A percentile compares a stretch with the other conserved stretches of the same genome.
Conservation (phyloP, 2,329 filamentous ascomycete genomes). For the Pseudofabraea citricarpa region DNA sequence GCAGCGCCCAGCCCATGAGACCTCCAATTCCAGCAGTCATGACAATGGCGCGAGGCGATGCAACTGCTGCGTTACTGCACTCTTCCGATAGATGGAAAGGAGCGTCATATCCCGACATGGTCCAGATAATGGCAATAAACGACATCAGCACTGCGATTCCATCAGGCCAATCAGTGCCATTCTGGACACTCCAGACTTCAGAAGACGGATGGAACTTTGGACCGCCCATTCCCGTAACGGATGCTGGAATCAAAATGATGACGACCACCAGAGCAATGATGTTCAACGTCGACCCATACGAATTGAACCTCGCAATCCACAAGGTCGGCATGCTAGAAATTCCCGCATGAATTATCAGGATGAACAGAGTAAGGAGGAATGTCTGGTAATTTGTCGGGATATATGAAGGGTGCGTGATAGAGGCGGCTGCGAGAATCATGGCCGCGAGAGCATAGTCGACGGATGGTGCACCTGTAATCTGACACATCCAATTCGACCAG, state of each 20-base stretch:
- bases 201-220: conserved; percentile 53
- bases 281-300: conserved; percentile 65
- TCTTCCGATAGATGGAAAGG: conserved; percentile 73
- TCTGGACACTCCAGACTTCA: conserved; percentile 64
- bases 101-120: conserved; percentile 62
- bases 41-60: conserved; percentile 67
- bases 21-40: conserved; percentile 64
- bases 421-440: conserved; percentile 67
- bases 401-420: conserved; percentile 64
- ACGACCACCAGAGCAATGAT: conserved; percentile 61
- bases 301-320: conserved; percentile 68
- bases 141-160: conserved; percentile 67
- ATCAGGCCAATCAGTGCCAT: conserved; percentile 61
- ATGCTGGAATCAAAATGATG: conserved; percentile 63
- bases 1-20: conserved; percentile 67
- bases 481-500: conserved; percentile 67
- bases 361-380: conserved; percentile 60
- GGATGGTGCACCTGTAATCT: conserved; percentile 61
- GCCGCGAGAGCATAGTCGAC: conserved; percentile 62
- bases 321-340: conserved; percentile 68
- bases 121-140: conserved; percentile 68
- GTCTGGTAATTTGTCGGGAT: conserved; percentile 60
- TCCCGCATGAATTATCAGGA: conserved; percentile 63
- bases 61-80: conserved; percentile 67
- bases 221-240: conserved; percentile 37